These are phyloP conservation scores for Trypanosoma rangeli DNA, from an alignment of 208 protist genomes.

Conservation along the genomic window DNA sequence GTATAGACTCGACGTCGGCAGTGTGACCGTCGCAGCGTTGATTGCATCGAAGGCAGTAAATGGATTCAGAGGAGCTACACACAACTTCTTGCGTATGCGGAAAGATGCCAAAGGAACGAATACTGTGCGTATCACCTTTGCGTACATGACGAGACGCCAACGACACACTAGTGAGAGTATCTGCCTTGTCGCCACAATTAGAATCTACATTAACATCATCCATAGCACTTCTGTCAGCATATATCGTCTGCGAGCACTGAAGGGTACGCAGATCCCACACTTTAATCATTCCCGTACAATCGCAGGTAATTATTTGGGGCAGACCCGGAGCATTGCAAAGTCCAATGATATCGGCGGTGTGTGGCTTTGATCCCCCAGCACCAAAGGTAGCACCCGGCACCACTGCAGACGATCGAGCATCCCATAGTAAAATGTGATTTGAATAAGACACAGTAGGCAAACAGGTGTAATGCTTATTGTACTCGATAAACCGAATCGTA, in stretches of 20 bases:
- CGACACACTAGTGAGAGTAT: not conserved
- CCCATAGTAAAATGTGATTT: conserved; percentile 56
- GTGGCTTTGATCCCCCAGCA: conserved; percentile 22
- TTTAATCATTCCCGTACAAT: conserved; percentile 64
- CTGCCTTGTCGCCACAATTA: conserved; percentile 14
- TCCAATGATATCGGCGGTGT: conserved; percentile 49
- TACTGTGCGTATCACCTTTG: conserved; percentile 18
- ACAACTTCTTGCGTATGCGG: conserved; percentile 58
- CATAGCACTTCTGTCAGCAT: conserved; percentile 30
- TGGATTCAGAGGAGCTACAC: conserved; percentile 47
- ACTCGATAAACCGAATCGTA: conserved; percentile 35
- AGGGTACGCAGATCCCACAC: conserved; percentile 83
- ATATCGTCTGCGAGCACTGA: conserved; percentile 72
- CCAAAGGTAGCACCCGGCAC: conserved; percentile 38
- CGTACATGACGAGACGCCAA: not conserved
- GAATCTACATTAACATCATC: conserved; percentile 30
- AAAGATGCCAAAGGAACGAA: conserved; percentile 48
- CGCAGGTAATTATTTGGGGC: conserved; percentile 71
- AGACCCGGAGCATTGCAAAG: conserved; percentile 50
- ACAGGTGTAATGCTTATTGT: conserved; percentile 27
- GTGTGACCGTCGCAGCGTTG: conserved; percentile 27
- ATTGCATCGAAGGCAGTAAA: conserved; percentile 61
- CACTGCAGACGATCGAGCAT: conserved; percentile 40
- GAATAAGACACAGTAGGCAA: conserved; percentile 30
- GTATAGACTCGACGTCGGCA: conserved; percentile 52